Conservation (phyloP, 1,284 basidiomycete genomes). For the Vanrija pseudolonga region DNA sequence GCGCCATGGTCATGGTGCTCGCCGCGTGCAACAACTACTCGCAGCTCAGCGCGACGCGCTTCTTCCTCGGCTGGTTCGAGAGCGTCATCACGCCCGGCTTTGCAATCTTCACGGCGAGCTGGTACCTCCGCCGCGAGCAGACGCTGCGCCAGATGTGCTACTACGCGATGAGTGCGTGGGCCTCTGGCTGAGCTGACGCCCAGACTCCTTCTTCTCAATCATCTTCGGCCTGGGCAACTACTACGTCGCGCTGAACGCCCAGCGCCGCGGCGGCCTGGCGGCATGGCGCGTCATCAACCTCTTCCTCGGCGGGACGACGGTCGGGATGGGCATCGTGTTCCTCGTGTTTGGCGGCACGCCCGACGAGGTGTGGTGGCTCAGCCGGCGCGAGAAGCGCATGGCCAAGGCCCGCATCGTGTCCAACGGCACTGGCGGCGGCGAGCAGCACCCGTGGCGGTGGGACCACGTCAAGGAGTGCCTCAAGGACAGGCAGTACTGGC, state of each 20-base stretch:
- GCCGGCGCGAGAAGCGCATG: constrained; percentile 26
- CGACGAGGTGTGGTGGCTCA: constrained; percentile 28
- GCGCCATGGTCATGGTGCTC: constrained; percentile 22
- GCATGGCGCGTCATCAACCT: constrained; percentile 36
- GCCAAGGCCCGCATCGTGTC: constrained; percentile 27
- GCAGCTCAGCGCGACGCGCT: constrained; percentile 12
- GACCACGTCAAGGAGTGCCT: constrained; percentile 26
- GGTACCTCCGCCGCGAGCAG: constrained; percentile 20
- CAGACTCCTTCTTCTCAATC: constrained; percentile 28
- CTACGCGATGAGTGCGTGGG: constrained; percentile 25
- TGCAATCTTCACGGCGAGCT: constrained; percentile 18
- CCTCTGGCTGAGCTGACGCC: not conserved
- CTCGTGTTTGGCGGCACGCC: constrained; percentile 29
- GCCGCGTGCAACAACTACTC: constrained; percentile 28
- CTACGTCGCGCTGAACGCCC: constrained; percentile 21
- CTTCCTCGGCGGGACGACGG: constrained; percentile 32
- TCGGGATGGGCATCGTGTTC: constrained; percentile 23
- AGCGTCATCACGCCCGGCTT: constrained; percentile 31
- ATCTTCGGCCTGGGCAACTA: constrained; percentile 22
- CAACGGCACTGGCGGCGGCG: constrained; percentile 17
- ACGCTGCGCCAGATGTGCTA: constrained; percentile 21
- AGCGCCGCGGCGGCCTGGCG: constrained; percentile 19
- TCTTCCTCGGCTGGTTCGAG: constrained; percentile 15
- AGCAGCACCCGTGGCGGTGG: constrained; percentile 26
- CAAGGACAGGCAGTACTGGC: constrained; percentile 21